A percentile compares a stretch with the other conserved stretches of the same genome.
phyloP scores from a whole-genome alignment of 2,329 filamentous ascomycete species.

The Alternaria burnsii region DNA sequence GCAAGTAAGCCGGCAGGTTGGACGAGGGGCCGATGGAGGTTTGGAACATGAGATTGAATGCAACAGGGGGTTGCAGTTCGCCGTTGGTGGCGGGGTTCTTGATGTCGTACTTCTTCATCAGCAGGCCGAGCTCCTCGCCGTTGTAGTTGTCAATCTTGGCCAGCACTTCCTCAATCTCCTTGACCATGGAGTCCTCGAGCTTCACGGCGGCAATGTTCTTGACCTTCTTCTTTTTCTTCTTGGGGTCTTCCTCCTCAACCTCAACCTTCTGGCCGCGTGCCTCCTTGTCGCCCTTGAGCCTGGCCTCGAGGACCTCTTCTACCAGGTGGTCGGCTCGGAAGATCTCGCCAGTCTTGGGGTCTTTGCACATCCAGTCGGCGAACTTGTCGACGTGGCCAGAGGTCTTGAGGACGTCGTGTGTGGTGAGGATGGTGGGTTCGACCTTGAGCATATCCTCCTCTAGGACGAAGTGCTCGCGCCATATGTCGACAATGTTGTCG shows the following conservation, averaged over 20 bases:
- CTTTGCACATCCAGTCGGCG: slow-evolving; percentile 99
- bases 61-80: slow-evolving; percentile 79
- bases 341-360: slow-evolving; percentile 96
- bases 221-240: slow-evolving; percentile 89
- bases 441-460: slow-evolving; percentile 96
- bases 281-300: slow-evolving; percentile 90
- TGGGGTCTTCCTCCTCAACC: slow-evolving; percentile 77
- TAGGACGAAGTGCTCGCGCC: slow-evolving; percentile 92
- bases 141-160: slow-evolving; percentile 96
- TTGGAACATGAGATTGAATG: slow-evolving; percentile 99
- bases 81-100: slow-evolving; percentile 83
- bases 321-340: slow-evolving; percentile 96
- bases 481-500: slow-evolving; percentile 85
- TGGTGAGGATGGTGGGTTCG: slow-evolving; percentile 93
- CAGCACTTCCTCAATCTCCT: slow-evolving; percentile 90
- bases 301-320: slow-evolving; percentile 87
- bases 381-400: slow-evolving; percentile 96
- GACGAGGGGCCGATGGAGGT: slow-evolving; percentile 92
- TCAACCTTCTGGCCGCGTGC: slow-evolving; percentile 82
- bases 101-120: slow-evolving; percentile 90
- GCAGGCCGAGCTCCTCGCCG: slow-evolving; percentile 81
- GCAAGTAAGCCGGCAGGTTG: slow-evolving; percentile 72
- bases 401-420: slow-evolving; percentile 92
- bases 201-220: slow-evolving; percentile 72
- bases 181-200: slow-evolving; percentile 83